Conservation (phyloP, 2,329 filamentous ascomycete genomes). For the Podosphaera xanthii region DNA sequence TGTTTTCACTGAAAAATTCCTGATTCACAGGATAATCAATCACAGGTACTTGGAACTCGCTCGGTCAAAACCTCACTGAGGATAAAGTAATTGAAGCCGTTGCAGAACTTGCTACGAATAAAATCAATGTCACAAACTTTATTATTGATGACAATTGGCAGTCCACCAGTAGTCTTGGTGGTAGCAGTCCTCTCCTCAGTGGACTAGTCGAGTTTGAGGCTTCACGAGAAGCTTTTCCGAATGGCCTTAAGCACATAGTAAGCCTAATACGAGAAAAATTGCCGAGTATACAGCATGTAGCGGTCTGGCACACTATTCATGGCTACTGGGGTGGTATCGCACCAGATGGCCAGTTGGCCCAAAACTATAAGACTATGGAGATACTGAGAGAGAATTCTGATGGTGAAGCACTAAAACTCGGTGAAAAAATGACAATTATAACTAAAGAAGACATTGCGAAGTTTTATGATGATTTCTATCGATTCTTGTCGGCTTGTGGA, state of each 20-base stretch:
- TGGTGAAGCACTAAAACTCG: constrained; percentile 25
- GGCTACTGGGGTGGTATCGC: constrained; percentile 84
- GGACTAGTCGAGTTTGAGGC: constrained; percentile 76
- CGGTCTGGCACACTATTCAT: constrained; percentile 80
- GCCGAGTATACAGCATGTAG: constrained; percentile 56
- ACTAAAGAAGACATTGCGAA: constrained; percentile 47
- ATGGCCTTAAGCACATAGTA: constrained; percentile 52
- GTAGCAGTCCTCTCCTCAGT: constrained; percentile 27
- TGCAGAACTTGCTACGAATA: constrained; percentile 42
- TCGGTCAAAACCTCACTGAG: constrained; percentile 65
- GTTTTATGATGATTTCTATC: constrained; percentile 84
- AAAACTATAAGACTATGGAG: constrained; percentile 53
- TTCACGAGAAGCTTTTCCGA: constrained; percentile 53
- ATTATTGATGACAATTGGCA: constrained; percentile 99
- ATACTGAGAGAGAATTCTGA: constrained; percentile 27
- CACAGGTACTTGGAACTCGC: constrained; percentile 68
- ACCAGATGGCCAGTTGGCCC: constrained; percentile 47
- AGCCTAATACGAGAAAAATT: constrained; percentile 44
- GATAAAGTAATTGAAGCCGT: constrained; percentile 58
- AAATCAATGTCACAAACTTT: constrained; percentile 59
- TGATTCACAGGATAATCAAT: background rate
- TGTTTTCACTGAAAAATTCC: background rate
- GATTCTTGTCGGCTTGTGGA: constrained; percentile 49
- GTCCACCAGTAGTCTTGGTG: constrained; percentile 33
- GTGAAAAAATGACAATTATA: constrained; percentile 48